Evolutionary conservation across 176 grass and related monocot genomes (phyloP).

Genomic region (Cymbopogon citratus): DNA sequence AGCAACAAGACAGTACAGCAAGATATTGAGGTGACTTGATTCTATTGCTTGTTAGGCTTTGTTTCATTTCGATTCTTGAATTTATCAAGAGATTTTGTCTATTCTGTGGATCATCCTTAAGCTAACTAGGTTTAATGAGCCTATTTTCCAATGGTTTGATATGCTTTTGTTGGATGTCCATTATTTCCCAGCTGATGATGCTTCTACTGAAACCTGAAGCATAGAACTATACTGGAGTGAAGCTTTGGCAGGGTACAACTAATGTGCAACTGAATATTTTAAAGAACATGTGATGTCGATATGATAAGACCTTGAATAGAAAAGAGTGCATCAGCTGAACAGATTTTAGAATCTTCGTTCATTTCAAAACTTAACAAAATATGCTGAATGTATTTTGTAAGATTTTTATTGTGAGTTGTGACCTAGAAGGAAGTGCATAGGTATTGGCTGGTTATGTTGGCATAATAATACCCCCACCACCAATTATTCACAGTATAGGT

Average conservation of each 20-base stretch:
- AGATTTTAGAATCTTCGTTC: neutral
- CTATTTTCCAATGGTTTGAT: neutral
- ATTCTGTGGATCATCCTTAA: neutral
- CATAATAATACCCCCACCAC: neutral
- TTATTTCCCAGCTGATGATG: neutral
- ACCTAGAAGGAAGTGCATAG: neutral
- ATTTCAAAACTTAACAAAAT: neutral
- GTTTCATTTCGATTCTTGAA: neutral
- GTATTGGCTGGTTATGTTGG: too few relatives aligned
- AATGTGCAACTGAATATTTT: neutral
- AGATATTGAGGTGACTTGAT: constrained; percentile 43
- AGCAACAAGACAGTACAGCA: constrained; percentile 39
- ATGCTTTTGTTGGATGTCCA: neutral
- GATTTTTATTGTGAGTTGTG: neutral
- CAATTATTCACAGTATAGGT: neutral
- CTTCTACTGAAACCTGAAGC: constrained; percentile 11
- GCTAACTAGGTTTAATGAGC: neutral
- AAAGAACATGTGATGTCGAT: neutral
- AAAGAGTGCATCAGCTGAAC: neutral
- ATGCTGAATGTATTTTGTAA: neutral
- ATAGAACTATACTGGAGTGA: neutral
- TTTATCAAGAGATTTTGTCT: neutral
- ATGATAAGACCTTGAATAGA: neutral
- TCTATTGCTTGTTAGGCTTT: neutral
- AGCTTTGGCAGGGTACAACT: neutral